phyloP scores from a whole-genome alignment of 176 grass and related monocot species.

The Rhynchospora pubera region DNA sequence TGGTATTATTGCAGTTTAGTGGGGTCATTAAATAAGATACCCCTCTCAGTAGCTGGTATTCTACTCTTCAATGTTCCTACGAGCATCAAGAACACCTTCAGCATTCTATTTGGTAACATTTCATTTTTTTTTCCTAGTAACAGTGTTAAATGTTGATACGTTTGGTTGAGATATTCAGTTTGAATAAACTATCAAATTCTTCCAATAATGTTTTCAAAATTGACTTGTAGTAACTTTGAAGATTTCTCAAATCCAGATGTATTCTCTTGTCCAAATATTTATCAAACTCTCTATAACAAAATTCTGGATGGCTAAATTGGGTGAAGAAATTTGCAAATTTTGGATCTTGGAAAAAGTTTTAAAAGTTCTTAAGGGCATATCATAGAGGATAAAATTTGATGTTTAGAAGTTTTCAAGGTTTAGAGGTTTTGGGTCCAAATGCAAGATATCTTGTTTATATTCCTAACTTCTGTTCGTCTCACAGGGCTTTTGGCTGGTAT shows the following conservation, averaged over 20 bases:
- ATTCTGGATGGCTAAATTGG: no score
- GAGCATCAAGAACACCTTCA: constrained; percentile 69
- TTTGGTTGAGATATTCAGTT: background rate
- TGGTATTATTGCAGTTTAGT: constrained; percentile 55
- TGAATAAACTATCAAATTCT: background rate
- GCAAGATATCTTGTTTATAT: background rate
- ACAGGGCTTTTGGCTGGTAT: constrained; percentile 79
- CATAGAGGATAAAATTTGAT: background rate
- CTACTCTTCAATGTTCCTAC: constrained; percentile 77
- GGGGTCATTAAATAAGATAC: constrained; percentile 93
- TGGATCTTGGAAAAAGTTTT: no score
- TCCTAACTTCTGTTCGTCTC: background rate
- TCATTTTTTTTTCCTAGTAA: background rate
- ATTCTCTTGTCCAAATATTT: no score
- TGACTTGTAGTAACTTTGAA: no score
- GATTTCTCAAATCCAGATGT: no score
- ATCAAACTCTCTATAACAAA: no score
- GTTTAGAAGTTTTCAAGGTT: background rate
- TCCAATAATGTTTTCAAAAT: no score
- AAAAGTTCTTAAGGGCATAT: background rate
- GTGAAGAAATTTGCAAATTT: no score
- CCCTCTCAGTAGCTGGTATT: constrained; percentile 76
- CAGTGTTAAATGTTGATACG: background rate
- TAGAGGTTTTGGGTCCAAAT: background rate
- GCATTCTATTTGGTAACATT: constrained; percentile 74